These are phyloP conservation scores for Colletotrichum orbiculare DNA, from an alignment of 2,329 filamentous ascomycete species.

Conservation along the genomic window DNA sequence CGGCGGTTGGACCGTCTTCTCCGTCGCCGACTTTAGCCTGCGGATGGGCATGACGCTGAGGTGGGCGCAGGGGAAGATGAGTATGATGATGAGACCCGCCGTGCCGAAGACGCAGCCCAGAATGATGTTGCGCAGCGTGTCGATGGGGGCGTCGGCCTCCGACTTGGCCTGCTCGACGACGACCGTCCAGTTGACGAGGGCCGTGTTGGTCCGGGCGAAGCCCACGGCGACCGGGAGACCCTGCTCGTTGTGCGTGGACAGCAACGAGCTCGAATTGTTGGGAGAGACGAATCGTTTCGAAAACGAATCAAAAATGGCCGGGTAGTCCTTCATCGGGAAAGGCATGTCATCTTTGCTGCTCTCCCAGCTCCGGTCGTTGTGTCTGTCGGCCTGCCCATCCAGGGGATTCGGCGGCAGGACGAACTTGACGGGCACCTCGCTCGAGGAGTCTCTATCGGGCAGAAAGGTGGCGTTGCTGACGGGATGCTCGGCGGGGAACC, in stretches of 20 bases:
- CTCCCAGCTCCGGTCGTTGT: conserved; percentile 55
- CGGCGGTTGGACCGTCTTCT: conserved; percentile 76
- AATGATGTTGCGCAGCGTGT: conserved; percentile 80
- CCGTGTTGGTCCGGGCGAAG: conserved; percentile 75
- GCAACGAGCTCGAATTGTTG: conserved; percentile 75
- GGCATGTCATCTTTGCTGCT: conserved; percentile 54
- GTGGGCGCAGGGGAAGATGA: conserved; percentile 84
- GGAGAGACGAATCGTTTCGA: conserved; percentile 58
- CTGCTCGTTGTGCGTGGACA: conserved; percentile 81
- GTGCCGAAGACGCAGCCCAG: conserved; percentile 89
- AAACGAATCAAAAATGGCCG: conserved; percentile 71
- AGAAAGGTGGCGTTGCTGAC: conserved; percentile 60
- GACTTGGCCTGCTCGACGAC: conserved; percentile 79
- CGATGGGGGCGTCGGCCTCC: conserved; percentile 83
- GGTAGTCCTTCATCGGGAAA: conserved; percentile 72
- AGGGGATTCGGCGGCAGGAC: conserved; percentile 66
- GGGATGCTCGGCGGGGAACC: conserved; percentile 58
- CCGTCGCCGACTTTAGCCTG: conserved; percentile 78
- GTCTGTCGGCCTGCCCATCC: conserved; percentile 57
- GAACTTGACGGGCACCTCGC: conserved; percentile 63
- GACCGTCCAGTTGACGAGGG: conserved; percentile 83
- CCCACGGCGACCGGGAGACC: conserved; percentile 79
- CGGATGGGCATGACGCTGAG: conserved; percentile 84
- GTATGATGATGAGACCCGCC: conserved; percentile 75
- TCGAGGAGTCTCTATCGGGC: conserved; percentile 52